Evolutionary conservation across 2,329 filamentous ascomycete genomes (phyloP).

Genomic region (Penicillium sp.): DNA sequence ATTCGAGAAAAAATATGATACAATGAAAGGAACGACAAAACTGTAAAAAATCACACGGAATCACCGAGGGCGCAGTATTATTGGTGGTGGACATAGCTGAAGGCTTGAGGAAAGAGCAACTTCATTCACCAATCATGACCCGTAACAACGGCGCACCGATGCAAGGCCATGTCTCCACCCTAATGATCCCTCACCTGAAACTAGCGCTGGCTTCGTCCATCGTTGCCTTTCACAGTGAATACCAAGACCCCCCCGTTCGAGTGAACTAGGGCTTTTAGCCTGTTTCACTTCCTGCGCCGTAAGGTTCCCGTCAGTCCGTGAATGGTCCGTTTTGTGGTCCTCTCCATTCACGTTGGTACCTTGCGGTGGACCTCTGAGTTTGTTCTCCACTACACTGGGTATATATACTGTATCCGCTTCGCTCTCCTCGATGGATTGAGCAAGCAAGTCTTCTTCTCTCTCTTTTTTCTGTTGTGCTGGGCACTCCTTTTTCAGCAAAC

Average conservation of each 20-base stretch:
- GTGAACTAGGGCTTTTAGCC: constrained; percentile 4
- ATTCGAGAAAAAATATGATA: neutral
- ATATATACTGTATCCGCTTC: constrained; percentile 11
- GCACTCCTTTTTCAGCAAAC: constrained; percentile 17
- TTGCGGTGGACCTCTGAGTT: neutral
- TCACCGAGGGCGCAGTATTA: neutral
- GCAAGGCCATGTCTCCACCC: constrained; percentile 1
- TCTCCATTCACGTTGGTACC: constrained; percentile 2
- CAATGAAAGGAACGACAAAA: neutral
- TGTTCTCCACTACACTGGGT: neutral
- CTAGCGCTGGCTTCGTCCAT: constrained; percentile 10
- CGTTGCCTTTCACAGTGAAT: constrained; percentile 9
- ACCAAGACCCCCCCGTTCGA: neutral
- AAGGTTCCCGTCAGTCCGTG: constrained; percentile 1
- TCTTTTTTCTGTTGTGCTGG: constrained; percentile 15
- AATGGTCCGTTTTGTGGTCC: constrained; percentile 8
- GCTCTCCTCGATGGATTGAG: neutral
- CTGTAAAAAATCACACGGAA: neutral
- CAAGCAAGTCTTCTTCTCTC: constrained; percentile 20
- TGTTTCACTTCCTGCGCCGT: constrained; percentile 23
- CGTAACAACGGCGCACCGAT: neutral
- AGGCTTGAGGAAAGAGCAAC: constrained; percentile 5
- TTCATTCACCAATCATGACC: neutral
- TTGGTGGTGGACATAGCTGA: constrained; percentile 6
- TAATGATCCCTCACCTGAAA: constrained; percentile 15